A percentile compares a stretch with the other conserved stretches of the same genome.
These are phyloP conservation scores for Biscogniauxia sp. DNA, from an alignment of 2,329 filamentous ascomycete species.

Conservation along the genomic window DNA sequence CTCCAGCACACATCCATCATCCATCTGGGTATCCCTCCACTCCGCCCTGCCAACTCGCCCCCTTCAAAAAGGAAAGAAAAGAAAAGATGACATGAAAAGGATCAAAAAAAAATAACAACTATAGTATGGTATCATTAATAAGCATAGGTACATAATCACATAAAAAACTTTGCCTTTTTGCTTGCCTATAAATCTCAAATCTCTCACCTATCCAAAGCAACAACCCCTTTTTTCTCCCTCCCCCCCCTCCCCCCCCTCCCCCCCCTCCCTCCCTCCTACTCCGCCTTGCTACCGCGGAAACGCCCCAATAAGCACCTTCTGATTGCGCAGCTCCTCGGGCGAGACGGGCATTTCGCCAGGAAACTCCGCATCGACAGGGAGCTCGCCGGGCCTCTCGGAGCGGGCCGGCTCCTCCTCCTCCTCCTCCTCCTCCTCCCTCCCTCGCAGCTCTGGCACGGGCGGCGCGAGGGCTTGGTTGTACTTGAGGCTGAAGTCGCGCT, in stretches of 20 bases:
- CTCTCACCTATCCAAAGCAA: too few species aligned
- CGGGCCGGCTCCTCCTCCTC: background rate
- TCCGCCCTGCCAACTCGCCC: too few species aligned
- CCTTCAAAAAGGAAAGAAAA: too few species aligned
- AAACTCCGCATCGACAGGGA: background rate
- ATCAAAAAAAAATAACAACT: background rate
- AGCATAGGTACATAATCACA: background rate
- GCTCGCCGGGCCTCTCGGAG: background rate
- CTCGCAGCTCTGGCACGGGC: conserved; percentile 9
- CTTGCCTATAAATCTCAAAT: too few species aligned
- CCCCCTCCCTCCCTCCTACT: too few species aligned
- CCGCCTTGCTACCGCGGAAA: conserved; percentile 10
- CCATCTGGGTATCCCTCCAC: too few species aligned
- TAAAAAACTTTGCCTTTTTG: too few species aligned
- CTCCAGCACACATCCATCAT: too few species aligned
- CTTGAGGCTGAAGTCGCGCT: conserved; percentile 16
- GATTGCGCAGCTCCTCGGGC: conserved; percentile 18
- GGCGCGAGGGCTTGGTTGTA: conserved; percentile 15
- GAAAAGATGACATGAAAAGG: background rate
- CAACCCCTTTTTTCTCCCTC: background rate
- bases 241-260: too few species aligned
- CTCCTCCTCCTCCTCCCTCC: too few species aligned
- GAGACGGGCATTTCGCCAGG: conserved; percentile 3
- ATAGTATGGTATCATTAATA: background rate
- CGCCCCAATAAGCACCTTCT: conserved; percentile 17